Evolutionary conservation across 495 filamentous ascomycete genomes (phyloP).

Genomic region (Halenospora varia): DNA sequence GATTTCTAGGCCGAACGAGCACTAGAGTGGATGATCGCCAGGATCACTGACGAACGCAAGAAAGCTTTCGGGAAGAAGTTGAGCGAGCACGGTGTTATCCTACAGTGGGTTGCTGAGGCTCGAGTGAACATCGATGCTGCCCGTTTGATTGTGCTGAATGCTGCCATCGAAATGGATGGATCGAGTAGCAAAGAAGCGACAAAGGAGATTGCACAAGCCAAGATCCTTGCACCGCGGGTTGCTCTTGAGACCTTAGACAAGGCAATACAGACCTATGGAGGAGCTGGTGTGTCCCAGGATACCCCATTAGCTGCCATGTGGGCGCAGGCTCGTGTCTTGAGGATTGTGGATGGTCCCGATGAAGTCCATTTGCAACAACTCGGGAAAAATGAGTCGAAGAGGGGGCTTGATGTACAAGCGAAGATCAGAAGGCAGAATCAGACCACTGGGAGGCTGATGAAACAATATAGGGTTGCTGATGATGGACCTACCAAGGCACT

Average conservation of each 20-base stretch:
- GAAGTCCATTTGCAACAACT: slow-evolving; percentile 93
- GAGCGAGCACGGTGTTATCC: slow-evolving; percentile 80
- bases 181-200: slow-evolving; percentile 74
- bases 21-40: slow-evolving; percentile 82
- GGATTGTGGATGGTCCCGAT: slow-evolving; percentile 87
- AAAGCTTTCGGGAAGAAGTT: slow-evolving; percentile 79
- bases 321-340: slow-evolving; percentile 75
- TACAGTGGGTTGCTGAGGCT: slow-evolving; percentile 89
- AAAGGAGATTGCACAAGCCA: slow-evolving; percentile 83
- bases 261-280: slow-evolving; percentile 82
- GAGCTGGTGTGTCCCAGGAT: slow-evolving; percentile 83
- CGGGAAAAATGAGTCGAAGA: slow-evolving; percentile 77
- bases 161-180: slow-evolving; percentile 84
- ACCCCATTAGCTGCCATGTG: slow-evolving; percentile 85
- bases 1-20: slow-evolving; percentile 82
- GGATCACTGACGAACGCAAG: slow-evolving; percentile 84
- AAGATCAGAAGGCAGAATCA: slow-evolving; percentile 62
- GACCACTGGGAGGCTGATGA: slow-evolving; percentile 62
- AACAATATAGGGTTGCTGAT: slow-evolving; percentile 54
- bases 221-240: slow-evolving; percentile 76
- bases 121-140: slow-evolving; percentile 88
- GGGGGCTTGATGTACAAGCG: slow-evolving; percentile 54
- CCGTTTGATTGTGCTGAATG: slow-evolving; percentile 80
- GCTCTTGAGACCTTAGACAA: slow-evolving; percentile 79
- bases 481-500: no score